Evolutionary conservation across 495 filamentous ascomycete genomes (phyloP), one percentile per base, ranked within the genome.

Genomic region (Sphaerosporella brunnea): DNA sequence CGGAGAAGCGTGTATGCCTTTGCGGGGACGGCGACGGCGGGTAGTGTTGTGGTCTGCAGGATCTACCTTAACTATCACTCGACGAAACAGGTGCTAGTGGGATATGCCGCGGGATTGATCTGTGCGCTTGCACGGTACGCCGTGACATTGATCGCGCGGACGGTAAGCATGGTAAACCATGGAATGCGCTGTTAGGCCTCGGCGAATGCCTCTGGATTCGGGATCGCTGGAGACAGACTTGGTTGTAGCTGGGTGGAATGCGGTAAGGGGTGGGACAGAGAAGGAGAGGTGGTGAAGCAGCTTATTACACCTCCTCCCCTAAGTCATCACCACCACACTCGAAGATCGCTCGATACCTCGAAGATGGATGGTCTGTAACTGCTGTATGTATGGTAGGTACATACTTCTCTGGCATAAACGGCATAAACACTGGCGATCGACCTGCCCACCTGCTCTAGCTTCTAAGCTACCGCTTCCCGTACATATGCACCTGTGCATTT

Each of bases 51-150:
- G 16, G 70, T 71, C 55, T 88, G 82, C 52, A 68, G 90, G 28
- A 70, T 94, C 44, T 99, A 99, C 60, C 64, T 99, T 51, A 85
- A 76, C 56, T 99, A 99, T 64, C 90, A 99, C 66, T 96, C 88
- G 3, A 71, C 71, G 23, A 75, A 69, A 53, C 90, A 99, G 65
- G 92, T 99, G 1, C 62, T 83, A 9, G 85, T 80, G 1, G 90
- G 90, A 10, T 75, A 65, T 48, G 66, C 61, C 10, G 84, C 84
- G 2, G 90, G 90, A 0, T 64, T 70, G 10, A 55, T 77, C 2
- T 84, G 77, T 54, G 87, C 81, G 1, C 53, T 81, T 3, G 68
- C 63, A 3, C 96, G 90, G 90, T 99, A 93, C 58, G 55, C 65
- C 2, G 65, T 79, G 23, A 90, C 81, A 23, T 65, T 68, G 21